Evolutionary conservation across 2,329 filamentous ascomycete species (phyloP).

Genomic region (Beauveria australis): DNA sequence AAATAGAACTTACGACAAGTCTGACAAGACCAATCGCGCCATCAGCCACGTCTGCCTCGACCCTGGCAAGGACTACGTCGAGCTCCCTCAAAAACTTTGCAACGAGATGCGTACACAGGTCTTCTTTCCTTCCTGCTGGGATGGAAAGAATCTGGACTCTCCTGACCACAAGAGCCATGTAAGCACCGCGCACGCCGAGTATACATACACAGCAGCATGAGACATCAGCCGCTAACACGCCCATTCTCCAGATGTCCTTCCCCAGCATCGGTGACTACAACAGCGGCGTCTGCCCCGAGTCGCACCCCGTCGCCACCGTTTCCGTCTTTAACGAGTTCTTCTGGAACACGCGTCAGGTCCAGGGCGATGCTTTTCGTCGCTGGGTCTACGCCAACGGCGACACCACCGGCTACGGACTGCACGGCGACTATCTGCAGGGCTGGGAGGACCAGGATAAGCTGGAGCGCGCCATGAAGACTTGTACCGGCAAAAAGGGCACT

Average conservation of each 20-base stretch:
- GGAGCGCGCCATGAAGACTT: constrained; percentile 19
- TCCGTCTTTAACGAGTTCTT: constrained; percentile 39
- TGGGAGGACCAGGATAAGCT: constrained; percentile 21
- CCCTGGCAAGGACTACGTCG: constrained; percentile 35
- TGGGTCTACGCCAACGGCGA: constrained; percentile 21
- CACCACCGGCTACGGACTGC: constrained; percentile 21
- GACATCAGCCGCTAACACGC: neutral
- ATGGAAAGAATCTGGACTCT: constrained; percentile 48
- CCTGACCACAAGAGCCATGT: constrained; percentile 49
- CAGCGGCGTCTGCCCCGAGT: constrained; percentile 28
- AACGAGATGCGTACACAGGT: constrained; percentile 44
- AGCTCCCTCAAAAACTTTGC: constrained; percentile 48
- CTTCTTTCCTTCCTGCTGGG: constrained; percentile 55
- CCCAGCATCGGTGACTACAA: constrained; percentile 22
- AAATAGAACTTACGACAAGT: constrained; percentile 31
- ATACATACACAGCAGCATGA: neutral
- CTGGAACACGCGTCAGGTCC: constrained; percentile 29
- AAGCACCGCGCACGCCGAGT: neutral
- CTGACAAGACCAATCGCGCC: constrained; percentile 38
- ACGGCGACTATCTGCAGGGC: constrained; percentile 22
- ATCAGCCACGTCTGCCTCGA: constrained; percentile 50
- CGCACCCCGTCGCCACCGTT: constrained; percentile 34
- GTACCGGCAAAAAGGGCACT: constrained; percentile 18
- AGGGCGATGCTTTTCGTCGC: constrained; percentile 18
- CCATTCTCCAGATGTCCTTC: constrained; percentile 19